phyloP scores from a whole-genome alignment of 2,329 filamentous ascomycete genomes.

The Ophiosphaerella korrae region DNA sequence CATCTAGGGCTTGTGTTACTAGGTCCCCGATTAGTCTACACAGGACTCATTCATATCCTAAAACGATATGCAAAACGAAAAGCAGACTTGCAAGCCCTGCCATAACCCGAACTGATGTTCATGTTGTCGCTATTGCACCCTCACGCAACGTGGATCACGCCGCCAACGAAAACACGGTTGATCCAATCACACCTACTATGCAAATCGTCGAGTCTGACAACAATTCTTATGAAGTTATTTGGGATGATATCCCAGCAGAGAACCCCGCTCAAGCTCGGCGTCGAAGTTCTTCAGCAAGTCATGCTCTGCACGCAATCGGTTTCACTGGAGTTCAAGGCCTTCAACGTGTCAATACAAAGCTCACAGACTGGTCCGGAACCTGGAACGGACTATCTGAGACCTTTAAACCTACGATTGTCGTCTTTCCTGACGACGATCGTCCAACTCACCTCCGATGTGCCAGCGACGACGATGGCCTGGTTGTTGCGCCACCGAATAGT shows the following conservation, averaged over 20 bases:
- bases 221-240: slow-evolving; percentile 38
- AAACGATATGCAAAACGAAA: slow-evolving; percentile 16
- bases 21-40: background rate
- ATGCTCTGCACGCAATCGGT: slow-evolving; percentile 17
- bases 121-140: slow-evolving; percentile 38
- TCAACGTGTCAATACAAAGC: slow-evolving; percentile 38
- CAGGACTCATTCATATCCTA: slow-evolving; percentile 9
- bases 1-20: background rate
- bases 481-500: slow-evolving; percentile 39
- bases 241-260: slow-evolving; percentile 32
- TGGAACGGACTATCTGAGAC: slow-evolving; percentile 16
- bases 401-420: slow-evolving; percentile 33
- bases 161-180: slow-evolving; percentile 5
- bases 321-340: slow-evolving; percentile 25
- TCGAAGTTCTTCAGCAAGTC: slow-evolving; percentile 28
- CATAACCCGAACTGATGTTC: slow-evolving; percentile 41
- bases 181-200: slow-evolving; percentile 40
- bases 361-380: slow-evolving; percentile 35
- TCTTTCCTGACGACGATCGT: slow-evolving; percentile 32
- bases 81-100: slow-evolving; percentile 33
- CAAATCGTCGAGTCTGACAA: slow-evolving; percentile 38
- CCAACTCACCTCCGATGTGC: slow-evolving; percentile 12
- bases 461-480: slow-evolving; percentile 24
- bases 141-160: slow-evolving; percentile 7
- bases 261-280: slow-evolving; percentile 6